Base-by-base conservation (phyloP, 371 early-diverging fungal species). In the Apophysomyces trapeziformis region DNA sequence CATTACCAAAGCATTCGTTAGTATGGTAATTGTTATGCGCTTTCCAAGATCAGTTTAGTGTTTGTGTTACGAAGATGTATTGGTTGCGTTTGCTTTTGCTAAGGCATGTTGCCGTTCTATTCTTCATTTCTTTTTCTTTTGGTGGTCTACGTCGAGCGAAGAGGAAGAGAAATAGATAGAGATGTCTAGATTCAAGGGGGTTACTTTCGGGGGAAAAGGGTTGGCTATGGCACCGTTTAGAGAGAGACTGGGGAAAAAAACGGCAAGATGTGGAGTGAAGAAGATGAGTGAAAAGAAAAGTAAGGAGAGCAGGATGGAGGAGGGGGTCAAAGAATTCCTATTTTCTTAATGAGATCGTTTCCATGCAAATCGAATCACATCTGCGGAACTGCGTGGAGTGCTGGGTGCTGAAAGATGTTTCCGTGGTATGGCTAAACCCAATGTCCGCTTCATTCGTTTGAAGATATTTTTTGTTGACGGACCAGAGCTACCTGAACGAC, bases 141-240 rank as follows among this genome's bases (percentile, higher is more conserved):
- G 32, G 2, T 26, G 32, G 32, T 26, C 32, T 26, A 26, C 2
- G 32, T 26, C 32, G 32, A 26, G 32, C 32, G 32, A 26, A 26
- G 16, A 50, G 26, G n/a, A 18, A 11, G 21, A 21, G 9, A 11
- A 5, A 18, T 50, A 21, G 35, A 26, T 26, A 2, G 32, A 26
- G 32, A 26, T 21, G 54, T 50, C 54, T 50, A 50, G 54, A 50
- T 50, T 26, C 21, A 50, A 50, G 54, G 54, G 54, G 54, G 54
- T 50, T 21, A 1, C 46, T 50, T 50, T 41, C 41, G 8, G 41
- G 54, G 54, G 32, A 2, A 26, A 26, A 26, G 32, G 54, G 54
- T n/a, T 50, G n/a, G 21, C 54, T 5, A 50, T 50, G 54, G 54
- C 21, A 13, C 13, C 11, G 41, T 11, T 8, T 8, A 41, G 12